A percentile compares a stretch with the other conserved stretches of the same genome.
phyloP scores from a whole-genome alignment of 495 filamentous ascomycete species.

The Hamigera avellanea region DNA sequence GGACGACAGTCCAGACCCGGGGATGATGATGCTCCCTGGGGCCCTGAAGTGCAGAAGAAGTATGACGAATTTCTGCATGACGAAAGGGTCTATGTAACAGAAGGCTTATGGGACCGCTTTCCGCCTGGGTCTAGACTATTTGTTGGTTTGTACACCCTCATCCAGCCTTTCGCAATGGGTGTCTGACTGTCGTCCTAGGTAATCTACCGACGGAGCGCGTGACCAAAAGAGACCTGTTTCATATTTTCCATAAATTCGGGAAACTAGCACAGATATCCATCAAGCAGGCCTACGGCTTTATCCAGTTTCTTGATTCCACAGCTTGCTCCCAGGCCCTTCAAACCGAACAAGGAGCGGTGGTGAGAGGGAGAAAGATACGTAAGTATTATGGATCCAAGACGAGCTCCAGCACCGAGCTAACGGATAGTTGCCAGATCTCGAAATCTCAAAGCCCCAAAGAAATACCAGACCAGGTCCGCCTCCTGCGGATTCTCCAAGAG shows the following conservation, averaged over 20 bases:
- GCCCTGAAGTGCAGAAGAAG: constrained; percentile 52
- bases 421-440: constrained; percentile 55
- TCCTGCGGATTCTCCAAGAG: constrained; percentile 26
- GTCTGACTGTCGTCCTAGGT: constrained; percentile 40
- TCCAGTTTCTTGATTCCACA: constrained; percentile 72
- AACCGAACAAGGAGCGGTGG: constrained; percentile 61
- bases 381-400: constrained; percentile 30
- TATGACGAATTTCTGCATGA: constrained; percentile 77
- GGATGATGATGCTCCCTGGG: constrained; percentile 43
- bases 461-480: constrained; percentile 45
- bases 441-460: constrained; percentile 82
- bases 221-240: constrained; percentile 86
- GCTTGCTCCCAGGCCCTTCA: constrained; percentile 66
- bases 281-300: constrained; percentile 94
- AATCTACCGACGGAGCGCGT: constrained; percentile 90
- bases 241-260: constrained; percentile 77
- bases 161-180: neutral
- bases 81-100: constrained; percentile 68
- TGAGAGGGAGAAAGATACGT: constrained; percentile 87
- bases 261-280: constrained; percentile 90
- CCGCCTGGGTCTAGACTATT: constrained; percentile 78
- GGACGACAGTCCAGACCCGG: constrained; percentile 15
- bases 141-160: constrained; percentile 55
- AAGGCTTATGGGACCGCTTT: constrained; percentile 91
- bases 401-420: constrained; percentile 1